Conservation (phyloP, 768 basidiomycete genomes). For the Leccinellum luteum region DNA sequence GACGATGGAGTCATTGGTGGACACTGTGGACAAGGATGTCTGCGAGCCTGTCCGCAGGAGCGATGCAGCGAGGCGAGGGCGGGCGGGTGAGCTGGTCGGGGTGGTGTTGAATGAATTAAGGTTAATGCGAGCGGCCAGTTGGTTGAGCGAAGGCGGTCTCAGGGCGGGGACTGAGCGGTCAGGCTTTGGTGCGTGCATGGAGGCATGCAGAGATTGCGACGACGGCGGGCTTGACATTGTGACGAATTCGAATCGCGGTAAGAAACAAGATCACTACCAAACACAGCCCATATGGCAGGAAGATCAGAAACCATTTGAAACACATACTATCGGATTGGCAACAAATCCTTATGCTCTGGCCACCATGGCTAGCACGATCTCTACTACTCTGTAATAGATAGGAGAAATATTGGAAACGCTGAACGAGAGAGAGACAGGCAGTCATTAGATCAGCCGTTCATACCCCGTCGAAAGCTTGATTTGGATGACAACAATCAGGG, state of each 20-base stretch:
- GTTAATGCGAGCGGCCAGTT: constrained; percentile 76
- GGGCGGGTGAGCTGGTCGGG: constrained; percentile 32
- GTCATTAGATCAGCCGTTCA: too few relatives aligned
- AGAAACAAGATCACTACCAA: constrained; percentile 11
- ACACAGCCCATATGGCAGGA: not conserved
- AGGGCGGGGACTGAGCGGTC: constrained; percentile 32
- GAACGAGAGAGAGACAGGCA: not conserved
- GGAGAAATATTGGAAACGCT: not conserved
- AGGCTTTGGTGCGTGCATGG: constrained; percentile 37
- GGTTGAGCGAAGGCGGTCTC: constrained; percentile 73
- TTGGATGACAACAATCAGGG: too few relatives aligned
- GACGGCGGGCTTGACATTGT: constrained; percentile 33
- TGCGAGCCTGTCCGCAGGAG: constrained; percentile 61
- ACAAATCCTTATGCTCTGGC: not conserved
- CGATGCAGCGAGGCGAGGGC: constrained; percentile 74
- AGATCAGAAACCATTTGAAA: not conserved
- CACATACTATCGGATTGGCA: not conserved
- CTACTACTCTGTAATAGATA: not conserved
- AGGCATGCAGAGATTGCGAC: constrained; percentile 28
- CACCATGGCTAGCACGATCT: not conserved
- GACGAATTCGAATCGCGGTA: constrained; percentile 4
- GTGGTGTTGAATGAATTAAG: constrained; percentile 32
- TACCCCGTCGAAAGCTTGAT: too few relatives aligned
- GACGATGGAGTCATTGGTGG: constrained; percentile 55
- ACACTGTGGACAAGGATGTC: constrained; percentile 50